Evolutionary conservation across 441 rosid genomes (phyloP), one percentile per base, ranked within the genome.

Genomic region (Brassica balearica): DNA sequence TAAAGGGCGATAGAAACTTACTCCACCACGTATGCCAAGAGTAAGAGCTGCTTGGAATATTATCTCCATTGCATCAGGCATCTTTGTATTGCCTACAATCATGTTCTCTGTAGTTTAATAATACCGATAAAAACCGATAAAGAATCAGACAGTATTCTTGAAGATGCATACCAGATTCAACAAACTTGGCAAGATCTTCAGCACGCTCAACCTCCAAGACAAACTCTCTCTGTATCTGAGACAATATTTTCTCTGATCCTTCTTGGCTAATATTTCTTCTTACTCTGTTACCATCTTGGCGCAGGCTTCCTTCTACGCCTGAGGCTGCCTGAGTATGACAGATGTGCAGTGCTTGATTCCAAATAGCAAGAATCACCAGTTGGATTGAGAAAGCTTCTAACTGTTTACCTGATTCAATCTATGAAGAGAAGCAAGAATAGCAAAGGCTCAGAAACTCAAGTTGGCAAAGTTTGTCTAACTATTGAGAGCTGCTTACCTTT

Each of bases 61-160:
- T 4, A 80, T 83, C 88, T 94, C 98, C 94, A 94, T 91, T 38
- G 97, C 91, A 85, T 94, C 95, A 11, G 98, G 98, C 98, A 94
- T 90, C 85, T 87, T 87, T 46, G 80, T 78, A 71, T 77, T 82
- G 77, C 90, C 98, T 92, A 86, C 85, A 86, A 83, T 66, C 20
- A 22, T 61, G 66, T 78, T 72, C 25, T 65, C 20, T 65, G 19
- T 59, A 36, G 46, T 73, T 67, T 11, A 60, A 25, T n/a, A 8
- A 62, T 25, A 51, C n/a, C 15, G 38, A 68, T 17, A 1, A 36
- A 36, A 19, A 19, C 19, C 34, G 22, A 3, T n/a, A 58, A 68
- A 68, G 15, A 29, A 64, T 64, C 29, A 32, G 63, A 15, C n/a
- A 41, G n/a, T 11, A 38, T 61, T 43, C 63, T 41, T 61, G 25